phyloP scores from a whole-genome alignment of 176 grass and related monocot genomes.

The Cenchrus americanus region DNA sequence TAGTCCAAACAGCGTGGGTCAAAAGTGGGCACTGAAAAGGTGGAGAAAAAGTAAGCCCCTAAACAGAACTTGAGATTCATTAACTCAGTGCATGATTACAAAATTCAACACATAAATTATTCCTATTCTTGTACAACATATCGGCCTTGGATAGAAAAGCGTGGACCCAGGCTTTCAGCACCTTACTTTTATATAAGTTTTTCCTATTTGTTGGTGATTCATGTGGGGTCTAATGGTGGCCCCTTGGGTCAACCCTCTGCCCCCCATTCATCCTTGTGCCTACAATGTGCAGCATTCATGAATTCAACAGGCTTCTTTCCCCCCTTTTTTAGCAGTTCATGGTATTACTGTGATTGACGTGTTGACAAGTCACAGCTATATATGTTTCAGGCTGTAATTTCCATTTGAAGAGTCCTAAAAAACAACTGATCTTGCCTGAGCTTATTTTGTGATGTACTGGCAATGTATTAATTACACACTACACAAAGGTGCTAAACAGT shows the following conservation, averaged over 20 bases:
- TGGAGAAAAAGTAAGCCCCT: too few relatives aligned
- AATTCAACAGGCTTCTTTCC: background rate
- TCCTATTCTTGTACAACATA: too few relatives aligned
- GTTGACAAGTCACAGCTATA: background rate
- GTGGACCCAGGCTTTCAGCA: too few relatives aligned
- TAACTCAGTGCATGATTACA: too few relatives aligned
- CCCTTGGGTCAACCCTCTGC: background rate
- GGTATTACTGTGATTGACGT: background rate
- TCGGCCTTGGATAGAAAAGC: too few relatives aligned
- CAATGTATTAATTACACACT: background rate
- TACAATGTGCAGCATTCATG: background rate
- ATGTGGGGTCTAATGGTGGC: background rate
- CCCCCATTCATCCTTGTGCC: background rate
- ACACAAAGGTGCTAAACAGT: slow-evolving; percentile 6
- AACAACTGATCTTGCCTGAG: background rate
- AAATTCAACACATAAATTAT: too few relatives aligned
- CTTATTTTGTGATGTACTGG: background rate
- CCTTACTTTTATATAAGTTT: too few relatives aligned
- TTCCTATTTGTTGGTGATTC: too few relatives aligned
- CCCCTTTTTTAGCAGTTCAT: background rate
- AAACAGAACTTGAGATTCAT: too few relatives aligned
- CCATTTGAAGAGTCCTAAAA: background rate
- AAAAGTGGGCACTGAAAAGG: too few relatives aligned
- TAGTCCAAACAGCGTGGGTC: too few relatives aligned
- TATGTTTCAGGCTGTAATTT: slow-evolving; percentile 22